Conservation (phyloP, 2,329 filamentous ascomycete species). For the Celoporthe dispersa region DNA sequence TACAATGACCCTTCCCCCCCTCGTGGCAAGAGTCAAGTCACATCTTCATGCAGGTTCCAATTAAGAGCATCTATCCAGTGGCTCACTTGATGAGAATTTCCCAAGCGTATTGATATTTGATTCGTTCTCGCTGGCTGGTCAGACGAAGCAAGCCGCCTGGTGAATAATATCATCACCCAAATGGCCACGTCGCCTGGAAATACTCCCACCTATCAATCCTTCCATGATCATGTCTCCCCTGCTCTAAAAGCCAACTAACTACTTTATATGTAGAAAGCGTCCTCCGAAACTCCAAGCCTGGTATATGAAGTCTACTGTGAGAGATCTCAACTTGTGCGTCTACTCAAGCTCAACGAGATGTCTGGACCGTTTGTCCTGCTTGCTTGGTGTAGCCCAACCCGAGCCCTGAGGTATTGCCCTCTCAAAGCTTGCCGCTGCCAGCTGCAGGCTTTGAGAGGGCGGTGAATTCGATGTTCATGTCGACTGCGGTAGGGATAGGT, state of each 20-base stretch:
- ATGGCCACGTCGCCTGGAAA: neutral
- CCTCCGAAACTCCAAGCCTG: neutral
- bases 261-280: neutral
- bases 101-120: neutral
- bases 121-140: neutral
- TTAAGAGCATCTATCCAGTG: neutral
- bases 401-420: neutral
- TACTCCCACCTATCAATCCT: neutral
- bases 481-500: neutral
- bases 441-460: no score
- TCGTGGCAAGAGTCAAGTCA: neutral
- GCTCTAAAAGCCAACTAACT: neutral
- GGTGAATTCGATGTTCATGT: neutral
- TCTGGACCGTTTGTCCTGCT: neutral
- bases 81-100: neutral
- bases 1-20: neutral
- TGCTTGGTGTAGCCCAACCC: neutral
- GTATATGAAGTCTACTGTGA: neutral
- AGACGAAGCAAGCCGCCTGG: neutral
- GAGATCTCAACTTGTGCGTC: neutral
- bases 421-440: neutral
- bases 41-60: neutral
- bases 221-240: neutral
- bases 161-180: neutral
- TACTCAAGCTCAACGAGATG: neutral